phyloP scores from a whole-genome alignment of 352 stramenopile species.

The Blastocystis sp. region DNA sequence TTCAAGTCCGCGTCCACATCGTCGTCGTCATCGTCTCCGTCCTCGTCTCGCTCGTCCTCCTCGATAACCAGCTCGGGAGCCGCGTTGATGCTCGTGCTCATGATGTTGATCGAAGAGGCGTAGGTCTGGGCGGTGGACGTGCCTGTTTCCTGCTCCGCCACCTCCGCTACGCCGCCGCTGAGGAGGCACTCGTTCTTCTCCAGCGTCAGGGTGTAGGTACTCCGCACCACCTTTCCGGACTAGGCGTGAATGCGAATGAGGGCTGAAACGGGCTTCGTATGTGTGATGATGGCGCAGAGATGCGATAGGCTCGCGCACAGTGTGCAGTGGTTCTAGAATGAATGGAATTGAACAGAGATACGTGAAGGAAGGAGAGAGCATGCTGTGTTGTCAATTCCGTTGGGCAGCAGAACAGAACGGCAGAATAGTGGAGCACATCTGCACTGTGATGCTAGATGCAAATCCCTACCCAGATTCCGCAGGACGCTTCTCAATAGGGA shows the following conservation, averaged over 20 bases:
- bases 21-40: slow-evolving; percentile 19
- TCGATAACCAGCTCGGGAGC: slow-evolving; percentile 22
- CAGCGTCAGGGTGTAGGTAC: not conserved
- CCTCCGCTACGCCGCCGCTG: not conserved
- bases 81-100: not conserved
- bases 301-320: not conserved
- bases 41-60: slow-evolving; percentile 25
- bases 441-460: not conserved
- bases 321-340: not conserved
- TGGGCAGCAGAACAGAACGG: not conserved
- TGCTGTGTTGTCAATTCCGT: not conserved
- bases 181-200: not conserved
- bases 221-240: slow-evolving; percentile 11
- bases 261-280: not conserved
- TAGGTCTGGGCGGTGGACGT: not conserved
- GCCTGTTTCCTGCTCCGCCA: not conserved
- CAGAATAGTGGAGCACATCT: not conserved
- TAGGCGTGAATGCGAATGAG: not conserved
- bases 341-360: not conserved
- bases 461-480: not conserved
- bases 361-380: not conserved
- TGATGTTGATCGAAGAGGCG: slow-evolving; percentile 3
- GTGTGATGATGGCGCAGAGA: not conserved
- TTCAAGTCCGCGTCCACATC: slow-evolving; percentile 17
- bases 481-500: not conserved